Evolutionary conservation across 306 rosid species (phyloP).

Genomic region (Quercus bicolor): DNA sequence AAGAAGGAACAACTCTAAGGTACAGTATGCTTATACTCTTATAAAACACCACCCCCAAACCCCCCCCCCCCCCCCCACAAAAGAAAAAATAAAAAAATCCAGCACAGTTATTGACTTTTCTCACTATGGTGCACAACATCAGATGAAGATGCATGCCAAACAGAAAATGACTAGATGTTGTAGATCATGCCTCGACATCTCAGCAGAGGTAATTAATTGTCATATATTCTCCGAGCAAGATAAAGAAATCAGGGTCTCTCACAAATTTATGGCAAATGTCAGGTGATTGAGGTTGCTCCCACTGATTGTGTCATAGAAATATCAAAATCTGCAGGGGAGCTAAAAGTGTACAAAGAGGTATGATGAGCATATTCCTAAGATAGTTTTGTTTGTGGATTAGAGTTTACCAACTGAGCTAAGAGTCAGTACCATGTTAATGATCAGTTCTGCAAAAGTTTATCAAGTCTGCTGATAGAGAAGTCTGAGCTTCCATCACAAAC

Average conservation of each 20-base stretch:
- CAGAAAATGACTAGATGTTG: slow-evolving; percentile 50
- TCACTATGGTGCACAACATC: slow-evolving; percentile 13
- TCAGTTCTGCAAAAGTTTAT: slow-evolving; percentile 71
- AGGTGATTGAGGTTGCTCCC: slow-evolving; percentile 86
- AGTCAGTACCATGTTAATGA: slow-evolving; percentile 18
- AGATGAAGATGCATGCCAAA: slow-evolving; percentile 62
- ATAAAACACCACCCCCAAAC: not conserved
- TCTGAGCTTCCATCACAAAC: slow-evolving; percentile 30
- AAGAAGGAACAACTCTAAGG: slow-evolving; percentile 55
- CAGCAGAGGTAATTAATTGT: slow-evolving; percentile 56
- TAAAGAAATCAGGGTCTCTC: slow-evolving; percentile 4
- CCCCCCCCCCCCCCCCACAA: not conserved
- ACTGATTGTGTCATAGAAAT: slow-evolving; percentile 65
- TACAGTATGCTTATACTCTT: slow-evolving; percentile 3
- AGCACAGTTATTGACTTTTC: slow-evolving; percentile 2
- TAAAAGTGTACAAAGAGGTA: slow-evolving; percentile 52
- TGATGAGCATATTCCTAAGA: not conserved
- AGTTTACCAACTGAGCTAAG: slow-evolving; percentile 10
- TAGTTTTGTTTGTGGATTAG: slow-evolving; percentile 7
- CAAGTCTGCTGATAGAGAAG: slow-evolving; percentile 47
- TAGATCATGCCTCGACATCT: slow-evolving; percentile 55
- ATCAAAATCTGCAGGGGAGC: slow-evolving; percentile 69
- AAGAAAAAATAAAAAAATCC: not conserved
- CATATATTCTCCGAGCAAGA: not conserved
- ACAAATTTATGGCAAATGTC: slow-evolving; percentile 21